phyloP scores from a whole-genome alignment of 1,284 basidiomycete genomes.

The Grifola frondosa region DNA sequence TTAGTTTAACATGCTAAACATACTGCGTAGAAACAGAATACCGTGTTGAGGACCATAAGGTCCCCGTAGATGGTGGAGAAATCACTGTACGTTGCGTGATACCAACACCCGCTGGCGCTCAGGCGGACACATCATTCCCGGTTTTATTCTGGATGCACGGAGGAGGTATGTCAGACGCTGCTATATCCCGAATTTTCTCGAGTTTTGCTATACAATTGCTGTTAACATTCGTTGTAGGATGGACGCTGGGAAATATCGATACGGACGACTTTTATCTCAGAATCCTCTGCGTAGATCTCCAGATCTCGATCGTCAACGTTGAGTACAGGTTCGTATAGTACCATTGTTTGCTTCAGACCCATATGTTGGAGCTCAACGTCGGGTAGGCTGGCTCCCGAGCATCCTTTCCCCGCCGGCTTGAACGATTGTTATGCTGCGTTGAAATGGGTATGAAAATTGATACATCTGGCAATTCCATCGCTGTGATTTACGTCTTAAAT shows the following conservation, averaged over 20 bases:
- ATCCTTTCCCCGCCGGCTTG: constrained; percentile 16
- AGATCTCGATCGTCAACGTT: constrained; percentile 19
- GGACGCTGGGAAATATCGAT: constrained; percentile 12
- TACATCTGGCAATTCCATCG: not conserved
- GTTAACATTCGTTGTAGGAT: too few relatives aligned
- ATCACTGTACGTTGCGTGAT: constrained; percentile 13
- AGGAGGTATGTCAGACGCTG: constrained; percentile 20
- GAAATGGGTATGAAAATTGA: constrained; percentile 21
- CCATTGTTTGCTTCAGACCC: not conserved
- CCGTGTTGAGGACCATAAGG: constrained; percentile 10
- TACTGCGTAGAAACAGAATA: constrained; percentile 10
- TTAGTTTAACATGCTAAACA: not conserved
- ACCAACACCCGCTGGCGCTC: constrained; percentile 1
- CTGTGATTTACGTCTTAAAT: too few relatives aligned
- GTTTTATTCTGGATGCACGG: constrained; percentile 16
- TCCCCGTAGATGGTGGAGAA: constrained; percentile 15
- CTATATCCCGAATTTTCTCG: too few relatives aligned
- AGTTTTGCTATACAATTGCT: too few relatives aligned
- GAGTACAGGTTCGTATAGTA: constrained; percentile 17
- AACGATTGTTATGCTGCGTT: constrained; percentile 20
- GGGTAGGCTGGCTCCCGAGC: constrained; percentile 18
- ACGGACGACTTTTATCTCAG: constrained; percentile 19
- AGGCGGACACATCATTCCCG: constrained; percentile 4
- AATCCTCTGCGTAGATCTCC: constrained; percentile 16
- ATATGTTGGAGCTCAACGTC: not conserved